Conservation (phyloP, 768 basidiomycete genomes). For the Fomitopsis pulvina region DNA sequence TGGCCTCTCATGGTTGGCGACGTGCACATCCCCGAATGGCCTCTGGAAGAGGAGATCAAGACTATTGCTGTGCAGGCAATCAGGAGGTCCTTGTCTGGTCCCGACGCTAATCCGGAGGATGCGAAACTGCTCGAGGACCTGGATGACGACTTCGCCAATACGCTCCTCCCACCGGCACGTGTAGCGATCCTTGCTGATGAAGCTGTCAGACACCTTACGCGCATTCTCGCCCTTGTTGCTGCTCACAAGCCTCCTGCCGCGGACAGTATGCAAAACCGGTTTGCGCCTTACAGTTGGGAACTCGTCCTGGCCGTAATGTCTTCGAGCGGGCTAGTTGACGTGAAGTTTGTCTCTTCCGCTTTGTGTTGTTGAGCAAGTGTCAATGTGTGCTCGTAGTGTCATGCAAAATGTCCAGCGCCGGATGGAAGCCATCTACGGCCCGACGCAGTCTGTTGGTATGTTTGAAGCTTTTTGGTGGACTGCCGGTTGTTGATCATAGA, state of each 20-base stretch:
- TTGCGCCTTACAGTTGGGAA: slow-evolving; percentile 58
- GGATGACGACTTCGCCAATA: slow-evolving; percentile 21
- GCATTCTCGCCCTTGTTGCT: slow-evolving; percentile 47
- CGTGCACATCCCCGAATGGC: slow-evolving; percentile 63
- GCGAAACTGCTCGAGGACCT: neutral
- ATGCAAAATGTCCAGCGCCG: slow-evolving; percentile 8
- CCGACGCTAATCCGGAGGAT: slow-evolving; percentile 9
- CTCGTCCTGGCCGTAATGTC: slow-evolving; percentile 49
- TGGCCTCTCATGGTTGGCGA: slow-evolving; percentile 69
- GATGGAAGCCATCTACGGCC: slow-evolving; percentile 10
- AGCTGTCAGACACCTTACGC: slow-evolving; percentile 40
- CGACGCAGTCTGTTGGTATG: slow-evolving; percentile 6
- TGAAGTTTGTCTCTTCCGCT: slow-evolving; percentile 14
- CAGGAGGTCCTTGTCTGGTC: neutral
- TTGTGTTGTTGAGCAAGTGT: neutral
- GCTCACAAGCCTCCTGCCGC: slow-evolving; percentile 48
- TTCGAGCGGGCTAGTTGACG: slow-evolving; percentile 29
- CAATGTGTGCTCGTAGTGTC: slow-evolving; percentile 1
- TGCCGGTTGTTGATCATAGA: neutral
- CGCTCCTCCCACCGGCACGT: slow-evolving; percentile 23
- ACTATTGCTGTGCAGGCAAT: slow-evolving; percentile 32
- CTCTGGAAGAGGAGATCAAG: slow-evolving; percentile 60
- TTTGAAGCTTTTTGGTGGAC: neutral
- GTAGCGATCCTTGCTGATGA: slow-evolving; percentile 35
- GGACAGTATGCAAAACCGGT: slow-evolving; percentile 58